These are phyloP conservation scores for Panellus pusillus DNA, from an alignment of 768 basidiomycete genomes.

Conservation along the genomic window DNA sequence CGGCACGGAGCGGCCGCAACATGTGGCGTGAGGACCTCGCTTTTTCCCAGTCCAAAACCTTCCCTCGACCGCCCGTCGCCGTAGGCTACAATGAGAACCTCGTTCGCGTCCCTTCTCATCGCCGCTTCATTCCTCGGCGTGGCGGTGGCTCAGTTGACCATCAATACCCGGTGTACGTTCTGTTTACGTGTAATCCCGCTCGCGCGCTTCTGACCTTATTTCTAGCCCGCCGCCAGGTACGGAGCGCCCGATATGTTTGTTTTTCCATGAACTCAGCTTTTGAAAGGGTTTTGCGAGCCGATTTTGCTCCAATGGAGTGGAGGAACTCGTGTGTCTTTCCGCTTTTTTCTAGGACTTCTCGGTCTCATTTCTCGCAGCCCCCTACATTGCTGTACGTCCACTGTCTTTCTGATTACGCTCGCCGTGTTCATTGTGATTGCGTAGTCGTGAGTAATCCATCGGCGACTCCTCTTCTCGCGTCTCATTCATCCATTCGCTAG, in stretches of 20 bases:
- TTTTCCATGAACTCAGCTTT: background rate
- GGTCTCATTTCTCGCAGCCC: background rate
- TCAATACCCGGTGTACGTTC: constrained; percentile 16
- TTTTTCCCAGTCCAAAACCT: too few relatives aligned
- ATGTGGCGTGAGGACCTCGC: too few relatives aligned
- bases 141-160: constrained; percentile 3
- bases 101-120: constrained; percentile 6
- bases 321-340: constrained; percentile 10
- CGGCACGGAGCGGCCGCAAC: too few relatives aligned
- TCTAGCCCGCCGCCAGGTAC: constrained; percentile 13
- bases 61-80: background rate
- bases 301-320: constrained; percentile 9
- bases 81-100: constrained; percentile 11
- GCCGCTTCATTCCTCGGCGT: constrained; percentile 8
- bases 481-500: too few relatives aligned
- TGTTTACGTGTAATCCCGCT: background rate
- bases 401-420: too few relatives aligned
- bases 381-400: constrained; percentile 14
- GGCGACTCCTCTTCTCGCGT: too few relatives aligned
- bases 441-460: too few relatives aligned
- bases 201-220: background rate
- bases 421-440: too few relatives aligned
- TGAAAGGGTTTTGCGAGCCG: constrained; percentile 8
- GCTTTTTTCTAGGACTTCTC: background rate
- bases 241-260: background rate